phyloP scores from a whole-genome alignment of 345 rosid species.

The Pugionium dolabratum region DNA sequence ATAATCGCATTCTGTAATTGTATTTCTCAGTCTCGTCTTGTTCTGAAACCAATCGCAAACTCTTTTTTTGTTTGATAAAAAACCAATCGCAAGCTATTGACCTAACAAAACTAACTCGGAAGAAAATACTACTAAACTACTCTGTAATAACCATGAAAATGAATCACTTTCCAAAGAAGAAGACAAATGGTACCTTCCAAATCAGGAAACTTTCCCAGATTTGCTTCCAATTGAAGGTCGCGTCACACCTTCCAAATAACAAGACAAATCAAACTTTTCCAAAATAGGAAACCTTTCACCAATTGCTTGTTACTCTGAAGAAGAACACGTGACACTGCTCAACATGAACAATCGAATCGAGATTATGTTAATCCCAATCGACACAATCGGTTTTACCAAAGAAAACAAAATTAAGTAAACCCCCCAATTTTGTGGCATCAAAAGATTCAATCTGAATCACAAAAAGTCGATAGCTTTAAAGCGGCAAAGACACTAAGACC shows the following conservation, averaged over 20 bases:
- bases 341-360: constrained; percentile 18
- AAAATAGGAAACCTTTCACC: constrained; percentile 21
- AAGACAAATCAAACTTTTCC: constrained; percentile 33
- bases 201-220: constrained; percentile 11
- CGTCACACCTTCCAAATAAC: neutral
- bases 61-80: too few relatives aligned
- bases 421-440: neutral
- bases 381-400: neutral
- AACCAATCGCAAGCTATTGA: neutral
- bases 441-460: constrained; percentile 36
- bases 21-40: constrained; percentile 13
- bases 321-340: constrained; percentile 25
- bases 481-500: constrained; percentile 3
- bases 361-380: constrained; percentile 20
- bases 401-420: constrained; percentile 5
- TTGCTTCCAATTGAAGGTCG: constrained; percentile 2
- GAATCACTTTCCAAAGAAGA: constrained; percentile 21
- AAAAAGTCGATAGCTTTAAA: constrained; percentile 27
- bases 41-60: constrained; percentile 3
- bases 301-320: constrained; percentile 25
- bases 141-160: constrained; percentile 22
- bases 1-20: neutral
- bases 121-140: constrained; percentile 4
- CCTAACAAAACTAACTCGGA: constrained; percentile 13
- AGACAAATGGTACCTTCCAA: constrained; percentile 32